Conservation (phyloP, 176 grass and related monocot species). For the Carex cristatella region DNA sequence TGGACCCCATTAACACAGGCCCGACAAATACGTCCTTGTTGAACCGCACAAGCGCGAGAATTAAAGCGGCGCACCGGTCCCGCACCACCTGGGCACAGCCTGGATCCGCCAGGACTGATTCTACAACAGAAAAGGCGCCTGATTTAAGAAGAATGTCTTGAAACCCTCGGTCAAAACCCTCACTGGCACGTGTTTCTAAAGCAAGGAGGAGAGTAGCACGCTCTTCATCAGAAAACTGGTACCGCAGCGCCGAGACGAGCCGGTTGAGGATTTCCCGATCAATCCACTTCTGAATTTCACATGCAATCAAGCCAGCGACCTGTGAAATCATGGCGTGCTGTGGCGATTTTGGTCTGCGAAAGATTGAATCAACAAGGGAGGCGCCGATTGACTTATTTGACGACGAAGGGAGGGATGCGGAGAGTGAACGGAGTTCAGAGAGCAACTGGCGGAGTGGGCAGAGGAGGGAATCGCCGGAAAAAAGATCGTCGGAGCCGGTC, state of each 20-base stretch:
- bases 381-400: neutral
- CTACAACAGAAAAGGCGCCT: slow-evolving; percentile 52
- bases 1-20: slow-evolving; percentile 62
- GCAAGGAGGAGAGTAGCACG: slow-evolving; percentile 27
- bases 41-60: slow-evolving; percentile 71
- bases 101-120: slow-evolving; percentile 34
- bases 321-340: slow-evolving; percentile 8
- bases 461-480: slow-evolving; percentile 43
- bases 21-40: slow-evolving; percentile 93
- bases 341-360: slow-evolving; percentile 7
- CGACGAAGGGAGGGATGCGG: neutral
- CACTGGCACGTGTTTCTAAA: slow-evolving; percentile 29
- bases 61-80: slow-evolving; percentile 43
- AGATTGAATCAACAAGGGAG: neutral
- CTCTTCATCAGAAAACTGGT: neutral
- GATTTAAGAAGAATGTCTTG: slow-evolving; percentile 60
- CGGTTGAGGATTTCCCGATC: slow-evolving; percentile 48
- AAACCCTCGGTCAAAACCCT: slow-evolving; percentile 54
- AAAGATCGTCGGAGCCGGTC: slow-evolving; percentile 55
- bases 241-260: slow-evolving; percentile 49
- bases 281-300: slow-evolving; percentile 66
- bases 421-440: slow-evolving; percentile 27
- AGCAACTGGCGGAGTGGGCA: slow-evolving; percentile 30
- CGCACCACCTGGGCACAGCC: slow-evolving; percentile 24
- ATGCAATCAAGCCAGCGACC: slow-evolving; percentile 32